These are phyloP conservation scores for Backusella tarrabulga DNA, from an alignment of 192 early-diverging fungal species.

Conservation along the genomic window DNA sequence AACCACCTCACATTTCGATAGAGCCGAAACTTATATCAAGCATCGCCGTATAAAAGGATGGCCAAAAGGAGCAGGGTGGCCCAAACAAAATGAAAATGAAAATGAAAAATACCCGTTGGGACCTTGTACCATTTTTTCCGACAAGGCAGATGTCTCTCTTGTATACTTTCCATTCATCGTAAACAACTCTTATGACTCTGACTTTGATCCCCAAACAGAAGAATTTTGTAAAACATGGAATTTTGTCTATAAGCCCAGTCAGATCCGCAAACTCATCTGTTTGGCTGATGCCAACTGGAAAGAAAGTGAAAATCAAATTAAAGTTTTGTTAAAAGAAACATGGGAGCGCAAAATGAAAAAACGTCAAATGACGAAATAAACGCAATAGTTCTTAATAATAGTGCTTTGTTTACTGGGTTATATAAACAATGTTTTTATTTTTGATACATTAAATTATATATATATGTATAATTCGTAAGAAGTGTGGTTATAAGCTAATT, in stretches of 20 bases:
- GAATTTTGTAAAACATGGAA: conserved; percentile 70
- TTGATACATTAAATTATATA: background rate
- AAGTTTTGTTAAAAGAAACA: conserved; percentile 37
- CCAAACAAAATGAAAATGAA: background rate
- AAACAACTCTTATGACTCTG: conserved; percentile 46
- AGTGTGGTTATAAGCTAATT: background rate
- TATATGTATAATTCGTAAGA: background rate
- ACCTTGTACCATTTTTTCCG: conserved; percentile 14
- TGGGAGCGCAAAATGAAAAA: conserved; percentile 45
- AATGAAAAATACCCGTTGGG: conserved; percentile 7
- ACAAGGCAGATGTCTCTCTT: conserved; percentile 30
- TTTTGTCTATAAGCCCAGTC: conserved; percentile 62
- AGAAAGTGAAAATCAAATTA: conserved; percentile 51
- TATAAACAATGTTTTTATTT: background rate
- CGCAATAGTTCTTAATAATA: background rate
- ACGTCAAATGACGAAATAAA: background rate
- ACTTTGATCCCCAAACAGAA: conserved; percentile 64
- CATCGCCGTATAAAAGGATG: conserved; percentile 54
- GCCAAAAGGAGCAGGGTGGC: conserved; percentile 43
- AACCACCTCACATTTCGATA: conserved; percentile 63
- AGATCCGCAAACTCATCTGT: conserved; percentile 57
- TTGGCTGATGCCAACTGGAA: conserved; percentile 54
- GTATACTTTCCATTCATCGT: conserved; percentile 67
- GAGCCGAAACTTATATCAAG: conserved; percentile 60
- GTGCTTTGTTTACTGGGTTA: background rate